phyloP scores from a whole-genome alignment of 345 rosid species.

The Noccaea bulbosa region DNA sequence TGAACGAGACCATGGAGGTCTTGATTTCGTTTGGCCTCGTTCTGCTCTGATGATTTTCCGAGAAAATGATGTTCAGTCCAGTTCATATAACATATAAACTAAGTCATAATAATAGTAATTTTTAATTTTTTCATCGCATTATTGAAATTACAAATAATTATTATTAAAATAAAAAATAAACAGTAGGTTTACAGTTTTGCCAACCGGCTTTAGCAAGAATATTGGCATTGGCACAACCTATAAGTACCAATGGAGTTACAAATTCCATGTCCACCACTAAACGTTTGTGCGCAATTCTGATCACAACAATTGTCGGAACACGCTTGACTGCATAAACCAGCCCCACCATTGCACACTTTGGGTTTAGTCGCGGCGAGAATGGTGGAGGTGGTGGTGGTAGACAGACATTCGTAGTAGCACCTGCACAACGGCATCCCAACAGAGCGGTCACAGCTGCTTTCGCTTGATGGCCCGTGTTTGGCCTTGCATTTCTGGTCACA shows the following conservation, averaged over 20 bases:
- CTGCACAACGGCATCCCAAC: not conserved
- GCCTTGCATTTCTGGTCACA: constrained; percentile 32
- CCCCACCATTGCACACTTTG: constrained; percentile 10
- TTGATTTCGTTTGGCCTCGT: no score
- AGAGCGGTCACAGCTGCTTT: constrained; percentile 4
- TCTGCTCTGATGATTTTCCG: no score
- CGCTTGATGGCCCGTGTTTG: constrained; percentile 36
- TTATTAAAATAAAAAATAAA: no score
- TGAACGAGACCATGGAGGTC: no score
- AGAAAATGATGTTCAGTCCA: no score
- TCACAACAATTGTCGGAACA: constrained; percentile 18
- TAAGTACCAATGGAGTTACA: constrained; percentile 4
- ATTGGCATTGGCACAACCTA: constrained; percentile 32
- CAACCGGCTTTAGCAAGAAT: constrained; percentile 14
- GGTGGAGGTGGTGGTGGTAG: not conserved
- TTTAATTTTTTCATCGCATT: not conserved
- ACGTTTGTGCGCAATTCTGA: constrained; percentile 18
- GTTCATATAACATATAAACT: no score
- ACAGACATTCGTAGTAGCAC: not conserved
- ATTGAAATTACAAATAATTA: not conserved
- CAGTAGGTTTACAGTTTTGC: not conserved
- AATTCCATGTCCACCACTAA: constrained; percentile 25
- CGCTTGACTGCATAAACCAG: constrained; percentile 3
- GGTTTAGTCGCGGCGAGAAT: not conserved
- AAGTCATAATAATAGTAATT: not conserved